Evolutionary conservation across 164 flowering plant species (phyloP).

Genomic region (Berberis thunbergii): DNA sequence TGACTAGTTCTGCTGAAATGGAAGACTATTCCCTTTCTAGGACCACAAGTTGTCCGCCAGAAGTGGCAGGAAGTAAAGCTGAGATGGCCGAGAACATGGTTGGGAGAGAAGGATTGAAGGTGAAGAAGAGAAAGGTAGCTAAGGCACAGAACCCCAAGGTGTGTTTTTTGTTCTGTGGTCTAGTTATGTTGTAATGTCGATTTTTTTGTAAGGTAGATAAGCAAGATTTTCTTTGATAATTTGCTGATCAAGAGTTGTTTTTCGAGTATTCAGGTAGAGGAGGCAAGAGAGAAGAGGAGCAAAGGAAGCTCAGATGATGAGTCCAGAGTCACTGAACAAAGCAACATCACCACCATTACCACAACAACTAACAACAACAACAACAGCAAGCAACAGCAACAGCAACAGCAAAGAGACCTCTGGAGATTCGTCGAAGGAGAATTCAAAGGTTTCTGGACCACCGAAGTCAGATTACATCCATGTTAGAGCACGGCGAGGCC

Average conservation of each 20-base stretch:
- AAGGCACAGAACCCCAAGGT: constrained; percentile 38
- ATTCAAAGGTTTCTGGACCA: constrained; percentile 58
- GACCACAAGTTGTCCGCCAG: constrained; percentile 36
- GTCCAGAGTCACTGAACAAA: constrained; percentile 46
- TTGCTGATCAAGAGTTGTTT: neutral
- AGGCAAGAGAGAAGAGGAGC: constrained; percentile 40
- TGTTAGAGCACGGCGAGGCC: constrained; percentile 94
- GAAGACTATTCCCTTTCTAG: constrained; percentile 21
- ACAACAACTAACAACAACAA: constrained; percentile 19
- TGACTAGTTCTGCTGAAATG: constrained; percentile 10
- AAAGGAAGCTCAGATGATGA: constrained; percentile 45
- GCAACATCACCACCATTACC: constrained; percentile 17
- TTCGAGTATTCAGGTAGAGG: constrained; percentile 27
- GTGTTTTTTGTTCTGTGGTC: neutral
- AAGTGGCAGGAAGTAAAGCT: constrained; percentile 5
- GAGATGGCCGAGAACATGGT: constrained; percentile 14
- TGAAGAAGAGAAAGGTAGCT: constrained; percentile 62
- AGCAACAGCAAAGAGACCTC: constrained; percentile 31
- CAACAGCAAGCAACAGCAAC: constrained; percentile 7
- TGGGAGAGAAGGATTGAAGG: constrained; percentile 30
- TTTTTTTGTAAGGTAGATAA: no score
- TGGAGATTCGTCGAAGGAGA: constrained; percentile 47
- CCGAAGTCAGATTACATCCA: constrained; percentile 87
- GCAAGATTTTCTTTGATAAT: neutral
- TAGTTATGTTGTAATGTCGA: no score